Evolutionary conservation across 2,329 filamentous ascomycete species (phyloP).

Genomic region (Phyllosticta paracitricarpa): DNA sequence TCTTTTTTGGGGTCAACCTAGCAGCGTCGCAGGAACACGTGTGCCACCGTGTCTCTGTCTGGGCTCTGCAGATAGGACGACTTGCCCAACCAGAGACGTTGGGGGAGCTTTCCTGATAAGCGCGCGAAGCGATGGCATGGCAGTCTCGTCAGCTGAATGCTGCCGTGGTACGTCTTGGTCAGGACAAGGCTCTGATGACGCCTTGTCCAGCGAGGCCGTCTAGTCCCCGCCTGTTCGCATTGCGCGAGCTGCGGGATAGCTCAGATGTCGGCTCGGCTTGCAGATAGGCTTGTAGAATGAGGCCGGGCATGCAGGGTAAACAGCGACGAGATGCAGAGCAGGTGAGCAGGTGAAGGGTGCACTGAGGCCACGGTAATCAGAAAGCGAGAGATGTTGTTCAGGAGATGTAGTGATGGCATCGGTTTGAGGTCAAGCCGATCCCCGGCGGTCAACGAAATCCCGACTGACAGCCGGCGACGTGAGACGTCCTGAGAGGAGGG

Average conservation of each 20-base stretch:
- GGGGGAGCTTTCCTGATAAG: background rate
- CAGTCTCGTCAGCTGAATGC: constrained; percentile 3
- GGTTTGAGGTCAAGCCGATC: constrained; percentile 3
- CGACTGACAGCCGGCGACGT: background rate
- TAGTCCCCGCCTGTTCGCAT: background rate
- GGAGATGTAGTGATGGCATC: background rate
- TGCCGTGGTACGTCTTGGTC: constrained; percentile 7
- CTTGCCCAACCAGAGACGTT: background rate
- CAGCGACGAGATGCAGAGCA: background rate
- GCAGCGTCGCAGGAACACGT: background rate
- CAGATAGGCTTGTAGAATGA: background rate
- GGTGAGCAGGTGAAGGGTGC: background rate
- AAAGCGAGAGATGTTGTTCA: background rate
- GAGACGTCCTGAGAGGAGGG: constrained; percentile 5
- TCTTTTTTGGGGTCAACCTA: background rate
- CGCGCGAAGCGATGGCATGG: constrained; percentile 6
- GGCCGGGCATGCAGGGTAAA: background rate
- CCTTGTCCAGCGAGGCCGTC: background rate
- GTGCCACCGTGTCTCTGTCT: background rate
- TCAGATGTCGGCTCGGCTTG: background rate
- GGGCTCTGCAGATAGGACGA: background rate
- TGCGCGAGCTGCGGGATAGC: background rate
- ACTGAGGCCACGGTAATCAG: background rate
- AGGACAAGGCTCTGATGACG: background rate
- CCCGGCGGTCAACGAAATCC: constrained; percentile 5